phyloP scores from a whole-genome alignment of 306 rosid genomes.

The Castanea crenata region DNA sequence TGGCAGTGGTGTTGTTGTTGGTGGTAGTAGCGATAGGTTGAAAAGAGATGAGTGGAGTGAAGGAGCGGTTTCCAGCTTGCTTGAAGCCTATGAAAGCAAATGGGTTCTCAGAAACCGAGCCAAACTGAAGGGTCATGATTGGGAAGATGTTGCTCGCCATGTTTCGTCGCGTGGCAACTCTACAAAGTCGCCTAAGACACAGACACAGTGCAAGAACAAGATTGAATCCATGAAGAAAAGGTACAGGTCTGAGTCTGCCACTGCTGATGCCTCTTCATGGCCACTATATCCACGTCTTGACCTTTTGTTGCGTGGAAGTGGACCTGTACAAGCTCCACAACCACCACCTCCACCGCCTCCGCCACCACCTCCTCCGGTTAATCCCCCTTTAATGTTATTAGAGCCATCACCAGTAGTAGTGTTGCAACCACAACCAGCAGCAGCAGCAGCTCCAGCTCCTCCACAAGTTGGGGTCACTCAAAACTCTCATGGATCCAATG shows the following conservation, averaged over 20 bases:
- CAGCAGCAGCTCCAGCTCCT: conserved; percentile 23
- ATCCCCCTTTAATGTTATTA: conserved; percentile 42
- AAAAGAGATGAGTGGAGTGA: conserved; percentile 99
- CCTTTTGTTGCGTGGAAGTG: conserved; percentile 73
- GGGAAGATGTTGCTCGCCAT: conserved; percentile 82
- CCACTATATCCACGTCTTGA: conserved; percentile 79
- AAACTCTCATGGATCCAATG: conserved; percentile 82
- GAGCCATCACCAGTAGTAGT: conserved; percentile 43
- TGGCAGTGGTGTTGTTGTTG: neutral
- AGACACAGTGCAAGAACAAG: conserved; percentile 98
- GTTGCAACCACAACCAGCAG: conserved; percentile 25
- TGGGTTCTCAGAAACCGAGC: conserved; percentile 92
- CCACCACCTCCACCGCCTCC: neutral
- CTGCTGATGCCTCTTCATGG: conserved; percentile 73
- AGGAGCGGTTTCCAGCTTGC: conserved; percentile 85
- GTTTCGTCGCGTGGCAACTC: conserved; percentile 67
- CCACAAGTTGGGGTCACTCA: conserved; percentile 38
- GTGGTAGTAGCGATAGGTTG: conserved; percentile 41
- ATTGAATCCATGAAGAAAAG: conserved; percentile 97
- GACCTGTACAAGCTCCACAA: conserved; percentile 14
- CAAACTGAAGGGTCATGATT: conserved; percentile 89
- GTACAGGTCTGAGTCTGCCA: conserved; percentile 74
- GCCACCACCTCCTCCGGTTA: neutral
- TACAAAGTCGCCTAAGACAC: conserved; percentile 72
- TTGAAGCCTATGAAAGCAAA: conserved; percentile 80